phyloP scores from a whole-genome alignment of 2,329 filamentous ascomycete species.

The Pyrenochaeta sp. region DNA sequence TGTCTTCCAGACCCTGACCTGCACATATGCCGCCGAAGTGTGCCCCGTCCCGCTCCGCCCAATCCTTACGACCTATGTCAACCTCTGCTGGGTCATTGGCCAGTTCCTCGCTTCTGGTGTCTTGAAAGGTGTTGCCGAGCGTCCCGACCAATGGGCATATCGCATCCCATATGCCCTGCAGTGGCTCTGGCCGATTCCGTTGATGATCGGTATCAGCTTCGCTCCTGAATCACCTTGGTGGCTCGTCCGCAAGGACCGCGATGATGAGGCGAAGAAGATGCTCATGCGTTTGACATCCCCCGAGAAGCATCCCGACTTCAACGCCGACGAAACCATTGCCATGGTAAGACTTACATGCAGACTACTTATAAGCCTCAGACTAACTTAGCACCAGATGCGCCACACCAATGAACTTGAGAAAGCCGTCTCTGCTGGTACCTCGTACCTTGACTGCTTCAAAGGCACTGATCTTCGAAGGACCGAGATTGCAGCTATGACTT shows the following conservation, averaged over 20 bases:
- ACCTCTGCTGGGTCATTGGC: constrained; percentile 78
- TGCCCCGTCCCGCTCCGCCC: constrained; percentile 74
- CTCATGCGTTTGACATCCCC: constrained; percentile 70
- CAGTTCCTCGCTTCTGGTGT: constrained; percentile 77
- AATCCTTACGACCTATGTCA: constrained; percentile 70
- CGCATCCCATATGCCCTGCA: constrained; percentile 73
- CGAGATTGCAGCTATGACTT: constrained; percentile 68
- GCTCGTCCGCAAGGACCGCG: constrained; percentile 72
- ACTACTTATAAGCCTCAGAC: too few species aligned
- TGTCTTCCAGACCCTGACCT: constrained; percentile 58
- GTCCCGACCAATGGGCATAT: constrained; percentile 73
- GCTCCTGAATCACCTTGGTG: constrained; percentile 78
- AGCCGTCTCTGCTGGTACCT: constrained; percentile 70
- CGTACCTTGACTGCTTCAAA: constrained; percentile 84
- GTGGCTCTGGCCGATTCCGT: constrained; percentile 77
- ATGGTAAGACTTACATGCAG: constrained; percentile 59
- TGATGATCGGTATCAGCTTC: constrained; percentile 72
- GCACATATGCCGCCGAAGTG: constrained; percentile 65
- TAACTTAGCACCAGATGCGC: constrained; percentile 64
- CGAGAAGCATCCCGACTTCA: constrained; percentile 52
- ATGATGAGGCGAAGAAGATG: constrained; percentile 71
- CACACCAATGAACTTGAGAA: constrained; percentile 85
- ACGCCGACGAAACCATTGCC: constrained; percentile 67
- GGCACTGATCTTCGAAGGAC: constrained; percentile 82
- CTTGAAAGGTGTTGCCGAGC: constrained; percentile 71